phyloP scores from a whole-genome alignment of 495 filamentous ascomycete genomes.

The Neurospora terricola region DNA sequence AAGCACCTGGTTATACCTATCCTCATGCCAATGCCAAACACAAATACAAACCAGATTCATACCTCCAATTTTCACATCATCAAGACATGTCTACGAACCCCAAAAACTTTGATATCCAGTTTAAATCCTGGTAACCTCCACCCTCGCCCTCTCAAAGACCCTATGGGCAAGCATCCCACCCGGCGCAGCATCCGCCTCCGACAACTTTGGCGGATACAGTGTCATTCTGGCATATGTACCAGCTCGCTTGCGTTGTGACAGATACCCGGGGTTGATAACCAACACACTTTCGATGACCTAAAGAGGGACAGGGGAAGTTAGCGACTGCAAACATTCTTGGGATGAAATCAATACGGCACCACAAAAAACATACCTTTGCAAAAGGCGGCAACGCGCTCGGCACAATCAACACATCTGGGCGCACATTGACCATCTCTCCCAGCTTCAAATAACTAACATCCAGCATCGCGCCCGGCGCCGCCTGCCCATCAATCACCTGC shows the following conservation, averaged over 20 bases:
- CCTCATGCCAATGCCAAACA: neutral
- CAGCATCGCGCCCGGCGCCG: constrained; percentile 59
- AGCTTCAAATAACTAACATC: constrained; percentile 81
- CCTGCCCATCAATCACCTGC: constrained; percentile 26
- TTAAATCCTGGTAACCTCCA: constrained; percentile 74
- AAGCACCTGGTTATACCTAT: neutral
- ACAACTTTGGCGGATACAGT: constrained; percentile 51
- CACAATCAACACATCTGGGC: constrained; percentile 75
- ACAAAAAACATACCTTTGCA: constrained; percentile 58
- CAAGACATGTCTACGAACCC: neutral
- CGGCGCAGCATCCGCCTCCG: constrained; percentile 44
- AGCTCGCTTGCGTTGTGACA: constrained; percentile 71
- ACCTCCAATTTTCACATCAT: neutral
- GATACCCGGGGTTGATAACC: constrained; percentile 75
- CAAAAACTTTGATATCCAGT: neutral
- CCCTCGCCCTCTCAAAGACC: constrained; percentile 71
- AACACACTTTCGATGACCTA: constrained; percentile 79
- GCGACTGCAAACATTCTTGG: neutral
- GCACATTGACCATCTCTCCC: constrained; percentile 76
- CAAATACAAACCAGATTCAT: neutral
- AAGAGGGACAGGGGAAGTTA: constrained; percentile 4
- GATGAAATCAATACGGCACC: neutral
- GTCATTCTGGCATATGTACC: constrained; percentile 75
- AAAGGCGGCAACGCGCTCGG: constrained; percentile 79
- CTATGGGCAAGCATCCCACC: constrained; percentile 56